A percentile compares a stretch with the other conserved stretches of the same genome.
phyloP scores from a whole-genome alignment of 495 filamentous ascomycete species.

The Talaromyces liani region DNA sequence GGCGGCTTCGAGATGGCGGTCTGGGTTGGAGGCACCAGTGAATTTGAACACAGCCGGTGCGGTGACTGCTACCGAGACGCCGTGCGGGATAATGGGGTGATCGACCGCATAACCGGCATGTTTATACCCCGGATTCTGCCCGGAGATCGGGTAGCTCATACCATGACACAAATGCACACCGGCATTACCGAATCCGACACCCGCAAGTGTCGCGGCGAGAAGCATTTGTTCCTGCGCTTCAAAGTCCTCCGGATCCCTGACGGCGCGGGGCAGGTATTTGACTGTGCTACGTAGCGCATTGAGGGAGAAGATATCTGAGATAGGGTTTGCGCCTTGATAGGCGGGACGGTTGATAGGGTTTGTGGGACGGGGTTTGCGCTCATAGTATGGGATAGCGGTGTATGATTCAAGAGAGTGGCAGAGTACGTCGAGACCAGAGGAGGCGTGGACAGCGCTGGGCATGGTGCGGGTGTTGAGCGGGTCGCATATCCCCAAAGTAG shows the following conservation, averaged over 20 bases:
- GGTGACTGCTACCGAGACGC: constrained; percentile 89
- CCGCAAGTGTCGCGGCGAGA: constrained; percentile 85
- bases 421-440: constrained; percentile 86
- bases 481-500: constrained; percentile 92
- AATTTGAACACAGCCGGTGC: constrained; percentile 92
- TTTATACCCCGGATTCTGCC: constrained; percentile 84
- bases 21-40: constrained; percentile 82
- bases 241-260: constrained; percentile 77
- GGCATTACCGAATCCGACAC: constrained; percentile 95
- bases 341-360: constrained; percentile 90
- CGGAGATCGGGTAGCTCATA: constrained; percentile 93
- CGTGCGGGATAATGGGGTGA: constrained; percentile 83
- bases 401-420: constrained; percentile 91
- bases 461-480: constrained; percentile 92
- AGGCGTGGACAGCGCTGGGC: constrained; percentile 84
- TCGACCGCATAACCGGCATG: constrained; percentile 75
- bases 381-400: constrained; percentile 91
- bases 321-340: constrained; percentile 96
- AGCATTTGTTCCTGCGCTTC: constrained; percentile 95
- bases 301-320: constrained; percentile 91
- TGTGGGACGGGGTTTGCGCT: constrained; percentile 71
- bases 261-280: constrained; percentile 83
- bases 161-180: constrained; percentile 97
- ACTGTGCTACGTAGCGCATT: constrained; percentile 71
- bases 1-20: constrained; percentile 81